These are phyloP conservation scores for Picochlorum sp. DNA, from an alignment of 139 green algal species.

Conservation along the genomic window DNA sequence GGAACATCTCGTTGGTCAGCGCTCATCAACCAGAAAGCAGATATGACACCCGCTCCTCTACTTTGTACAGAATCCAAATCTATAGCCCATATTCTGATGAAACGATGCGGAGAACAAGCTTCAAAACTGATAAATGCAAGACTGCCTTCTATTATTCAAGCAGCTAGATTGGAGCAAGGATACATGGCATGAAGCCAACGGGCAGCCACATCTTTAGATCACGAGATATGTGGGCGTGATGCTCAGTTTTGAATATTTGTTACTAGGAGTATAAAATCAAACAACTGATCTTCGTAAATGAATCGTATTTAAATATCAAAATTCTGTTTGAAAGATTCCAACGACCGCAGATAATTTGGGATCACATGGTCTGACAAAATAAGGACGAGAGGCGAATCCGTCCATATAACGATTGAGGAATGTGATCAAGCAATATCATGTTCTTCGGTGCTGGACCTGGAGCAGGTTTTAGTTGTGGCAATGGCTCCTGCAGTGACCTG, in stretches of 20 bases:
- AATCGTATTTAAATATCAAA: too few relatives aligned
- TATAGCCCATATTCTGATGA: background rate
- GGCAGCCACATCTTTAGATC: slow-evolving; percentile 13
- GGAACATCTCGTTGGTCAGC: too few relatives aligned
- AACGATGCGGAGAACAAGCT: background rate
- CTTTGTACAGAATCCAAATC: background rate
- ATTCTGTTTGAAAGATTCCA: slow-evolving; percentile 29
- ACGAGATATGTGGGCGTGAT: slow-evolving; percentile 4
- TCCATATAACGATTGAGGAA: slow-evolving; percentile 44
- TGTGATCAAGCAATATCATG: slow-evolving; percentile 41
- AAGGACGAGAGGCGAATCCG: slow-evolving; percentile 60
- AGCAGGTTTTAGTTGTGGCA: slow-evolving; percentile 6
- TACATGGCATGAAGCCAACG: slow-evolving; percentile 33
- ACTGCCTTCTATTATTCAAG: background rate
- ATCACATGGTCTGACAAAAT: slow-evolving; percentile 76
- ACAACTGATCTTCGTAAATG: background rate
- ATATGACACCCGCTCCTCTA: background rate
- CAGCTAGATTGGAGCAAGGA: slow-evolving; percentile 5
- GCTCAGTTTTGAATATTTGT: background rate
- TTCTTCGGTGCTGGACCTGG: background rate
- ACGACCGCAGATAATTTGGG: slow-evolving; percentile 50
- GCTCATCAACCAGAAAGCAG: too few relatives aligned
- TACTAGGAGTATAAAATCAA: background rate
- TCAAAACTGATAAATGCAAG: background rate
- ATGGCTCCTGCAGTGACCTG: background rate